Evolutionary conservation across 768 basidiomycete species (phyloP), one percentile per base, ranked within the genome.

Genomic region (Kwoniella sp.): DNA sequence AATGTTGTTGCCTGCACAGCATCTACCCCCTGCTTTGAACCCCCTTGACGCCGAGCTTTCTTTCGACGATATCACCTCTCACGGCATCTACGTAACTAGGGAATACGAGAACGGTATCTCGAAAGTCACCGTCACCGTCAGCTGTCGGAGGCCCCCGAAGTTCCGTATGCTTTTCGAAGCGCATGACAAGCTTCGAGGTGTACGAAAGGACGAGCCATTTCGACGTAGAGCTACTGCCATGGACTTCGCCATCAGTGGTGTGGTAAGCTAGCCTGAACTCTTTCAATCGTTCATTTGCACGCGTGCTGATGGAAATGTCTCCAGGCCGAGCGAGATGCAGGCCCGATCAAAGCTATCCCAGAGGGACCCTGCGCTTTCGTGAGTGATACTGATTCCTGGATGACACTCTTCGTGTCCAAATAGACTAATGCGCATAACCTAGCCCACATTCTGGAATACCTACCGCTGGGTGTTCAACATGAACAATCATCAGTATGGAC

Each of bases 381-480:
- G 55, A 71, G 72, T 61, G 17, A n/a, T 55, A 10, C 1, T 10
- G 29, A 29, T 37, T 5, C n/a, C n/a, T n/a, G n/a, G n/a, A n/a
- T n/a, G n/a, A n/a, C n/a, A n/a, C n/a, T n/a, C n/a, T n/a, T n/a
- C n/a, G n/a, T n/a, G n/a, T n/a, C n/a, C n/a, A n/a, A n/a, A n/a
- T n/a, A n/a, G n/a, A n/a, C n/a, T n/a, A n/a, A n/a, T 37, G 29
- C 2, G 30, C 47, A 9, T 36, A 4, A 9, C 7, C 3, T 48
- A 76, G 74, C 74, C 74, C 2, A 76, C 72, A 0, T 73, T 71
- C 58, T 73, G 69, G 72, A 72, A 76, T 58, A 73, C 72, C 12
- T 76, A 61, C 30, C 58, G 72, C 17, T 76, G 74, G 74, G 54
- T 58, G 17, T 68, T 76, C 62, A 21, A 36, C 24, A 46, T 76